Base-by-base conservation (phyloP, 1,139 yeast genomes). In the Yamadazyma kanchanaburiensis region DNA sequence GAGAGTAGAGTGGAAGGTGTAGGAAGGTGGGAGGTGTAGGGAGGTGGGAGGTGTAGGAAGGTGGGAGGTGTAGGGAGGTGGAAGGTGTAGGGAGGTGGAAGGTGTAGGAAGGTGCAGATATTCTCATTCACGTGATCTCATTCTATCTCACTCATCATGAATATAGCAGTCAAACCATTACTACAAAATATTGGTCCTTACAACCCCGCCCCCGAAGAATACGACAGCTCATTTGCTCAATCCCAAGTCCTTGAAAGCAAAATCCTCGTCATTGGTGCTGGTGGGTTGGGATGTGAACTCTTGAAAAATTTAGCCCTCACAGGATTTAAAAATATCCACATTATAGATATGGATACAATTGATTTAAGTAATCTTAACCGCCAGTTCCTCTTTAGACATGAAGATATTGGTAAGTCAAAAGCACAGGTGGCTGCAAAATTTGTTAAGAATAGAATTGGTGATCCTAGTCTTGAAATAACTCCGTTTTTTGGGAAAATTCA, bases 241-340 rank as follows among this genome's bases (percentile, higher is more conserved):
- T 23, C 40, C 1, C 52, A 65, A 4, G 47, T 75, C 5, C 30
- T 28, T 4, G 37, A 45, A 1, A 45, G 67, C 13, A 60, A 61
- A 34, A 53, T 77, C 39, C 65, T 70, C 40, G 80, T 82, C 1
- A 64, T 89, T 23, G 97, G 98, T 0, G 96, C 97, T 1, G 97
- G 97, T 2, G 98, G 98, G 0, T 63, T 91, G 8, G 98, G 98
- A 0, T 91, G 97, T 60, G 97, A 91, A 56, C 79, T 91, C 21
- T 60, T 91, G 30, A 89, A 89, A 60, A 79, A 88, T 55, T 63
- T 91, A 29, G 91, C 94, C 0, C 63, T 85, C 32, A 68, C 81
- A 3, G 95, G 95, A 4, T 84, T 89, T 48, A 65, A 64, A 30
- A 65, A 80, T 35, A 79, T 91, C 24, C 83, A 85, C 45, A 80